Evolutionary conservation across 2,329 filamentous ascomycete genomes (phyloP).

Genomic region (Phaeosphaeriaceae sp.): DNA sequence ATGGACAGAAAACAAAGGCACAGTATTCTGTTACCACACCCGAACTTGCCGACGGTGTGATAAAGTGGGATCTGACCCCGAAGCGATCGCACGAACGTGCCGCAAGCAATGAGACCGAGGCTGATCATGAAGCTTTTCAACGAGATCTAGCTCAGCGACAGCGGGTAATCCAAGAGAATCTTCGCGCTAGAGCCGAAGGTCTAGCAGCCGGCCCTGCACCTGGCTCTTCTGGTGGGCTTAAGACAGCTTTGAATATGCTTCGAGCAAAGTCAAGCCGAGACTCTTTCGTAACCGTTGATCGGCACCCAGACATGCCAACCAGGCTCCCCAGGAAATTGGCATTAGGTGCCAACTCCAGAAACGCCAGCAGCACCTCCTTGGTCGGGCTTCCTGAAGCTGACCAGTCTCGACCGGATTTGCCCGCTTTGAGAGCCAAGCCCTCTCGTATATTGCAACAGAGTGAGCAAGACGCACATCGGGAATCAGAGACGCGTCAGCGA

Average conservation of each 20-base stretch:
- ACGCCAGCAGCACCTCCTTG: conserved; percentile 46
- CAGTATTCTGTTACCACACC: conserved; percentile 16
- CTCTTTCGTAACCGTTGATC: conserved; percentile 61
- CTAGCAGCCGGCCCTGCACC: conserved; percentile 47
- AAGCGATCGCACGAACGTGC: conserved; percentile 55
- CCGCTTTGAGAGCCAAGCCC: conserved; percentile 35
- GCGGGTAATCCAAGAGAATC: conserved; percentile 73
- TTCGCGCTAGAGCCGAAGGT: conserved; percentile 69
- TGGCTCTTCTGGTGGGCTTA: conserved; percentile 51
- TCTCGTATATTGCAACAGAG: conserved; percentile 42
- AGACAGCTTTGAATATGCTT: conserved; percentile 67
- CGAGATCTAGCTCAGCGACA: conserved; percentile 74
- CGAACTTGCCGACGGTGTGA: conserved; percentile 14
- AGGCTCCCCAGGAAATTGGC: conserved; percentile 70
- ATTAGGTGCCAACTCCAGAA: conserved; percentile 53
- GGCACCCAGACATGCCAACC: conserved; percentile 50
- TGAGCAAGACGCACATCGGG: conserved; percentile 44
- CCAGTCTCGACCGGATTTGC: conserved; percentile 35
- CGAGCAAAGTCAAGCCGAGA: conserved; percentile 71
- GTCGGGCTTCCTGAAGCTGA: conserved; percentile 29
- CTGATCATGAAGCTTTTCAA: conserved; percentile 73
- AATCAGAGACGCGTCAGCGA: conserved; percentile 37
- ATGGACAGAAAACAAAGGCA: conserved; percentile 25
- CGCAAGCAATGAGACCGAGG: conserved; percentile 58
- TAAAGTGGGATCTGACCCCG: conserved; percentile 58